phyloP scores from a whole-genome alignment of 768 basidiomycete genomes.

The Suillus lakei region DNA sequence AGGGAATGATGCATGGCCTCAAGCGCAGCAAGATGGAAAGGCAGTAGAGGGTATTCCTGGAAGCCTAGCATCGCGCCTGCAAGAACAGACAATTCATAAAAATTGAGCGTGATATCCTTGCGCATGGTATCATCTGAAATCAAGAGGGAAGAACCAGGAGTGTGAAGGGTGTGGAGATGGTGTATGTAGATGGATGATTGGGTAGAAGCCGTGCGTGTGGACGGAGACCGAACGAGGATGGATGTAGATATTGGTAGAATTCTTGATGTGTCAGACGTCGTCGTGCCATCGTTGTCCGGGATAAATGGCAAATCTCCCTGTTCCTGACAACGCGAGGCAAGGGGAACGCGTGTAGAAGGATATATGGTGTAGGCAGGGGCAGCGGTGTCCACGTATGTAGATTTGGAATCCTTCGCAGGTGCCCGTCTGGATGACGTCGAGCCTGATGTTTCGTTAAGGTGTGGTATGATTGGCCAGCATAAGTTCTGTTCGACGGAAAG shows the following conservation, averaged over 20 bases:
- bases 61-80: slow-evolving; percentile 45
- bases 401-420: slow-evolving; percentile 36
- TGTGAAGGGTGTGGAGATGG: slow-evolving; percentile 56
- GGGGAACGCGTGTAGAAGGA: slow-evolving; percentile 46
- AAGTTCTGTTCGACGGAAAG: slow-evolving; percentile 62
- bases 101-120: slow-evolving; percentile 69
- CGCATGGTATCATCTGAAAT: slow-evolving; percentile 38
- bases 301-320: slow-evolving; percentile 34
- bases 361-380: slow-evolving; percentile 56
- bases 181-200: slow-evolving; percentile 61
- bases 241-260: slow-evolving; percentile 62
- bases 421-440: slow-evolving; percentile 32
- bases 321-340: slow-evolving; percentile 39
- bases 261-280: slow-evolving; percentile 37
- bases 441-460: slow-evolving; percentile 26
- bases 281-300: slow-evolving; percentile 35
- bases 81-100: slow-evolving; percentile 70
- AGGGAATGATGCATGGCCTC: slow-evolving; percentile 59
- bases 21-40: slow-evolving; percentile 76
- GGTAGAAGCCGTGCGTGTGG: slow-evolving; percentile 45
- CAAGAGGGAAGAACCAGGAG: slow-evolving; percentile 42
- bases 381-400: slow-evolving; percentile 39
- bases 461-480: slow-evolving; percentile 60
- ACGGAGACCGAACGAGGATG: slow-evolving; percentile 60
- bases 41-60: slow-evolving; percentile 57